Evolutionary conservation across 257 asterid species (phyloP), one percentile per base, ranked within the genome.

Genomic region (Fraxinus anomala): DNA sequence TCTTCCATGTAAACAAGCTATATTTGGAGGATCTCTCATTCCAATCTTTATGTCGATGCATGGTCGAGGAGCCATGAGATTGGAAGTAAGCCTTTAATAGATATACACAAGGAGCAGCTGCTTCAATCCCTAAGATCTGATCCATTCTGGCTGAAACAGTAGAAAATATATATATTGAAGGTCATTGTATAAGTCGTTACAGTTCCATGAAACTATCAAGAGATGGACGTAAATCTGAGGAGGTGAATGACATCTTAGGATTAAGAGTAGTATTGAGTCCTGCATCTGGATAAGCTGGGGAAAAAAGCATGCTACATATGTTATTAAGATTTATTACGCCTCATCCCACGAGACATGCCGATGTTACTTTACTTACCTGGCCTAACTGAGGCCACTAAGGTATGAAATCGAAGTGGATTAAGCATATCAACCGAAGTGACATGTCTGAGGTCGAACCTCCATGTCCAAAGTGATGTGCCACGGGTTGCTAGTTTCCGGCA

Each of bases 161-260:
- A 3, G 75, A 76, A 72, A 83, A 81, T 42, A 83, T 92, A 76
- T 85, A 91, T 13, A 86, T 91, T 65, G 91, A 91, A 69, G 93
- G 96, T 34, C 99, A 97, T 63, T 91, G 83, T 37, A 94, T 91
- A 87, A 91, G 97, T 80, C 92, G 94, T 72, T 94, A 88, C 73
- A 94, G 99, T 87, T 88, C 99, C 73, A 94, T 92, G 99, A 94
- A 94, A 75, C 92, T 94, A 4, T 68, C 91, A 80, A 86, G 89
- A 82, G 96, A 94, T 78, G 97, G 97, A 2, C 96, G 97, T 40
- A 91, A 87, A 80, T 92, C 97, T 74, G 96, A 94, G 83, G 91
- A 94, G 86, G 97, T 92, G 73, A 86, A 92, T 36, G 97, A 94
- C 79, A 83, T 92, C 77, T 83, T 92, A 80, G 97, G 96, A 68